phyloP scores from a whole-genome alignment of 1,284 basidiomycete species.

The Pholiota adiposa region DNA sequence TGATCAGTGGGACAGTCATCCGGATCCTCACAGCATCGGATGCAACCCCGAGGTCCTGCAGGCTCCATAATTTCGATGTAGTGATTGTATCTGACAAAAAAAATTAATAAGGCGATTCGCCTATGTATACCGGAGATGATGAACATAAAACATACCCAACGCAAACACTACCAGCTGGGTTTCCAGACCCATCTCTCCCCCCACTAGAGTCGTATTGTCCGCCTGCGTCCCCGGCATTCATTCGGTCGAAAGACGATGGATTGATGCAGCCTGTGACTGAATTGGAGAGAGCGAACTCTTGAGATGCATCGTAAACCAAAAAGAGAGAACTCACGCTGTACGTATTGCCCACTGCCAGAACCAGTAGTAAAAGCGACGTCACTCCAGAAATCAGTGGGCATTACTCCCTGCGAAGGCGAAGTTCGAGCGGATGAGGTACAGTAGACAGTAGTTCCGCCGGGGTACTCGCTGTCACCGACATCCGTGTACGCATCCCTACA shows the following conservation, averaged over 20 bases:
- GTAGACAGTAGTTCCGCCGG: conserved; percentile 53
- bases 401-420: conserved; percentile 42
- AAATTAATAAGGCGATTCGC: background rate
- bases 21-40: conserved; percentile 54
- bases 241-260: conserved; percentile 39
- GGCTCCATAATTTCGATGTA: conserved; percentile 60
- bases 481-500: conserved; percentile 47
- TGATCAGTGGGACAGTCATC: conserved; percentile 48
- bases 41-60: conserved; percentile 46
- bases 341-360: conserved; percentile 40
- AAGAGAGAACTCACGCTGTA: conserved; percentile 43
- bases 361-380: conserved; percentile 47
- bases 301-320: background rate
- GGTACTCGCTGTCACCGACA: conserved; percentile 54
- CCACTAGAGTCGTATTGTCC: conserved; percentile 60
- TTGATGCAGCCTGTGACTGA: conserved; percentile 56
- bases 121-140: background rate
- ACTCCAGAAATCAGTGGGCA: conserved; percentile 49
- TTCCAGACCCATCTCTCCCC: conserved; percentile 46
- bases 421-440: conserved; percentile 44
- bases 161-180: conserved; percentile 51
- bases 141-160: conserved; percentile 39
- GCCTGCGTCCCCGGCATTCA: conserved; percentile 48
- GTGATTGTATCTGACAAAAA: conserved; percentile 46
- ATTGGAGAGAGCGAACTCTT: background rate